A percentile compares a stretch with the other conserved stretches of the same genome.
Conservation (phyloP, 1,284 basidiomycete species). For the Moesziomyces parantarcticus region DNA sequence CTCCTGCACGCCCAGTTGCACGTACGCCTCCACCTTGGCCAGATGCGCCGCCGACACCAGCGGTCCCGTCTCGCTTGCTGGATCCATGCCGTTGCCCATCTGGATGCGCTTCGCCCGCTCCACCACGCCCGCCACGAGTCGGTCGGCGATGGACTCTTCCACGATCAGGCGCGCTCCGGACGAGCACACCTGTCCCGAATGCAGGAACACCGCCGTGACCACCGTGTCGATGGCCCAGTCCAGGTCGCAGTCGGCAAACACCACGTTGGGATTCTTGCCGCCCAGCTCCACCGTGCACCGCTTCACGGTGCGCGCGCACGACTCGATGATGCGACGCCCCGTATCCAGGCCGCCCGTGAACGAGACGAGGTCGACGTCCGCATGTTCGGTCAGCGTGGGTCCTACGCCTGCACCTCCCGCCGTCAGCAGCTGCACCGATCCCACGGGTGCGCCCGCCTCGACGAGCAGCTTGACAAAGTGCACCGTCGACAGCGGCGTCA, state of each 20-base stretch:
- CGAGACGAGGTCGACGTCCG: conserved; percentile 65
- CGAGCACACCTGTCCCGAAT: conserved; percentile 67
- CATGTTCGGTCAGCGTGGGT: conserved; percentile 56
- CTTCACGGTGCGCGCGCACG: conserved; percentile 63
- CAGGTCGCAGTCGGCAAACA: conserved; percentile 65
- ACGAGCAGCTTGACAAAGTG: conserved; percentile 62
- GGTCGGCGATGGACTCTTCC: conserved; percentile 65
- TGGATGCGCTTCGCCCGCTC: conserved; percentile 61
- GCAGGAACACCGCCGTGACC: conserved; percentile 64
- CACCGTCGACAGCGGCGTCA: conserved; percentile 66
- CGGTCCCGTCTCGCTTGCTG: conserved; percentile 60
- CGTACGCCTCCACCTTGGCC: conserved; percentile 59
- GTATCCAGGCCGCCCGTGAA: conserved; percentile 67
- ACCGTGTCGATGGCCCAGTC: conserved; percentile 66
- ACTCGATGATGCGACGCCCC: conserved; percentile 60
- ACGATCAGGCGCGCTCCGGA: conserved; percentile 65
- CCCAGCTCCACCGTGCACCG: conserved; percentile 66
- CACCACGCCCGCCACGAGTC: conserved; percentile 62
- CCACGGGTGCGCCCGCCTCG: conserved; percentile 62
- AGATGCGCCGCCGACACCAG: conserved; percentile 63
- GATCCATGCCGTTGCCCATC: conserved; percentile 65
- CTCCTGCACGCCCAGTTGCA: conserved; percentile 56
- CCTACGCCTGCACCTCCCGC: conserved; percentile 63
- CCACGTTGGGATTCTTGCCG: conserved; percentile 67
- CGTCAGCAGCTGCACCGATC: conserved; percentile 62